phyloP scores from a whole-genome alignment of 495 filamentous ascomycete genomes.

The Podospora fimiseda region DNA sequence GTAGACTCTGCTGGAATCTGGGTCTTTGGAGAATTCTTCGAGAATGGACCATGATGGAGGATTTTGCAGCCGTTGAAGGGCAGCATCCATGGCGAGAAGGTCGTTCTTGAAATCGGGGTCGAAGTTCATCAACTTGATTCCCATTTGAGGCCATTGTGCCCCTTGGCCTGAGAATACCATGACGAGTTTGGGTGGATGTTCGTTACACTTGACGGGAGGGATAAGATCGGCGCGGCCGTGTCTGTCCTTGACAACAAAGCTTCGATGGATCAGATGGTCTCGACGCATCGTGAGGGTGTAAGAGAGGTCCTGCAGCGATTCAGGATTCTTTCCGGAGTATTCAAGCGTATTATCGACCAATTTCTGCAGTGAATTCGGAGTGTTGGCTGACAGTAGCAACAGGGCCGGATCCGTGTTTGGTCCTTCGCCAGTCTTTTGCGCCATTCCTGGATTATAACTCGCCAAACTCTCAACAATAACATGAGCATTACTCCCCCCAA shows the following conservation, averaged over 20 bases:
- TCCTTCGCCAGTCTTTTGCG: too few species aligned
- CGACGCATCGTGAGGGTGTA: too few species aligned
- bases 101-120: constrained; percentile 17
- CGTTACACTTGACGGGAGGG: too few species aligned
- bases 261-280: neutral
- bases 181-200: constrained; percentile 4
- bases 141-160: constrained; percentile 46
- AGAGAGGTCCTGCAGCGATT: too few species aligned
- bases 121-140: constrained; percentile 30
- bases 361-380: too few species aligned
- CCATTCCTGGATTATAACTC: neutral
- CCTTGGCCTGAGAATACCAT: constrained; percentile 37
- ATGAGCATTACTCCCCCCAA: constrained; percentile 51
- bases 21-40: neutral
- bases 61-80: constrained; percentile 31
- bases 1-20: neutral
- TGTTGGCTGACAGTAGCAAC: too few species aligned
- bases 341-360: too few species aligned
- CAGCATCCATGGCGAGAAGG: constrained; percentile 14
- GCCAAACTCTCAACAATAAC: constrained; percentile 43
- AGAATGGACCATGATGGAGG: constrained; percentile 4
- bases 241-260: neutral
- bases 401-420: too few species aligned
- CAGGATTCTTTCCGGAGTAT: too few species aligned
- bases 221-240: neutral